Conservation (phyloP, 306 rosid species). For the Betula pendula region DNA sequence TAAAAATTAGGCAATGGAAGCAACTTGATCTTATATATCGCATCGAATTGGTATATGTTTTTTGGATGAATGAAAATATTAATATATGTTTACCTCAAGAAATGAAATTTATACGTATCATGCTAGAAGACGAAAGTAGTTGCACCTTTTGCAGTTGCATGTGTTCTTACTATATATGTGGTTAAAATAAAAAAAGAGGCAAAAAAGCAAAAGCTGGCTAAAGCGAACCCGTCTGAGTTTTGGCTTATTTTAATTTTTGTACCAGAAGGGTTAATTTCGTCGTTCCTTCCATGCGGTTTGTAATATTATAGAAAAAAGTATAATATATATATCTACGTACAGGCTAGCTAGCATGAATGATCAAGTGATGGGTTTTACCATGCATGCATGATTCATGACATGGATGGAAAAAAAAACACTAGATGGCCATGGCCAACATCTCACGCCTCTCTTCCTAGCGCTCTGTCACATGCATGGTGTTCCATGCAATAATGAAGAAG, state of each 20-base stretch:
- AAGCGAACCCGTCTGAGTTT: not conserved
- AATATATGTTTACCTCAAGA: not conserved
- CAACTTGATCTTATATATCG: too few relatives aligned
- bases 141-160: not conserved
- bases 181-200: too few relatives aligned
- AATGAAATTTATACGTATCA: not conserved
- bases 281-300: too few relatives aligned
- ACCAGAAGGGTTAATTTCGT: not conserved
- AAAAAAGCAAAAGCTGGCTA: not conserved
- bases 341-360: not conserved
- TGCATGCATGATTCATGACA: conserved; percentile 23
- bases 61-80: too few relatives aligned
- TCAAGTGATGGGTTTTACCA: conserved; percentile 19
- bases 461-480: conserved; percentile 42
- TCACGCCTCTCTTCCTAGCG: conserved; percentile 44
- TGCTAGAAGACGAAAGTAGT: not conserved
- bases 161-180: not conserved
- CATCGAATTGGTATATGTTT: too few relatives aligned
- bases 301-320: too few relatives aligned
- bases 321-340: too few relatives aligned
- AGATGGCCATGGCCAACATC: conserved; percentile 57
- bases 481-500: conserved; percentile 53
- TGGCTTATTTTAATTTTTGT: not conserved
- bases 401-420: conserved; percentile 57
- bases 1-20: too few relatives aligned